Base-by-base conservation (phyloP, 805 yeast species). In the Candida easanensis region DNA sequence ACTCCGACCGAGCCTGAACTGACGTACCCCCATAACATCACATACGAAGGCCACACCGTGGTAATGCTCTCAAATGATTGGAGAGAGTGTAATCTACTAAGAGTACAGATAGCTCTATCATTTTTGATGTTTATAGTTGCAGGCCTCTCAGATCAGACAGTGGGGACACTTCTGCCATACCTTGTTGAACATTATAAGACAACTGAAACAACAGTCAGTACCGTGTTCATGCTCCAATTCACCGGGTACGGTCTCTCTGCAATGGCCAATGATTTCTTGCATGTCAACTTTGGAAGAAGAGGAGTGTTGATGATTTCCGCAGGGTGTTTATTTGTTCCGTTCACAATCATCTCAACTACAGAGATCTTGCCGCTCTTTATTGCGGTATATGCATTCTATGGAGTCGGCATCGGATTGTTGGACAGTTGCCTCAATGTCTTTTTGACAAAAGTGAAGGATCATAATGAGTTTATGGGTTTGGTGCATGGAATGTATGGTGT, bases 401-500 rank as follows among this genome's bases (percentile, higher is more conserved):
- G 89, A 0, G 52, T 79, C 32, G 82, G 84, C 0, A 67, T 67
- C 42, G 88, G 88, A 1, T 50, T 73, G 8, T 50, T 77, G 21
- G 88, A 81, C 56, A 76, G 83, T 28, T 62, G 75, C 9, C 61
- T 77, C 53, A 79, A 77, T 51, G 65, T 77, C 14, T 80, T 78
- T 72, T 49, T 61, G 32, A 58, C 64, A 7, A 57, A 71, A 38
- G 60, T 81, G 28, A 69, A 70, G 19, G 76, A 78, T 45, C 72
- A 78, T 38, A 79, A 84, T 36, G 76, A 73, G 41, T 68, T 76
- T 45, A 69, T 83, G 62, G 86, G 90, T 1, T 60, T 70, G 20
- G 66, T 76, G 45, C 93, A 85, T 63, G 90, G 87, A 1, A 57
- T 70, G 13, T 85, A 84, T 60, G 95, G 95, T 1, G 52, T 79